Evolutionary conservation across 345 rosid genomes (phyloP), one percentile per base, ranked within the genome.

Genomic region (Hibiscus mutabilis): DNA sequence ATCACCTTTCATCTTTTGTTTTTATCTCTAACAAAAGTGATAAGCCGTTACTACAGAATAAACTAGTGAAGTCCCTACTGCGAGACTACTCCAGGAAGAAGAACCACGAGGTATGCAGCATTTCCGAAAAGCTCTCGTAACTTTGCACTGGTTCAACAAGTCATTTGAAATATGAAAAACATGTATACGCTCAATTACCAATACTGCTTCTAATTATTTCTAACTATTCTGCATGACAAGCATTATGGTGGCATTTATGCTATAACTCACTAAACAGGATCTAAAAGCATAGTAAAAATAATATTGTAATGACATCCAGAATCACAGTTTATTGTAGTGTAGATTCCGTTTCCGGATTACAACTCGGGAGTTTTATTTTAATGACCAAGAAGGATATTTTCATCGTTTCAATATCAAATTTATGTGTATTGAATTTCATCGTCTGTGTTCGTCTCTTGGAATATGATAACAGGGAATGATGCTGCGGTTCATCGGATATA

Each of bases 51-150:
- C 72, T 87, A 68, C 83, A 83, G 66, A 87, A 85, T 60, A 91
- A 87, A 82, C 83, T 91, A 10, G 88, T 74, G 0, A 88, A 83
- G 73, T 81, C 92, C 69, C 85, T 93, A 42, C 68, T 89, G 75
- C 86, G 96, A 70, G 92, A 91, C 77, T 86, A 82, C 75, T 87
- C 91, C 0, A 79, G 81, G 73, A 86, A 84, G 87, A 82, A 62
- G 33, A 76, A 35, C 22, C 91, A 85, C 0, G 82, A 88, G 98
- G 98, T 94, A 86, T 61, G 44, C 66, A 61, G 24, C 16, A 31
- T 3, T 33, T 31, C 4, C 0, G 1, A 8, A n/a, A 33, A 16
- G 22, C 18, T 31, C 14, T n/a, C 44, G 2, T 33, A n/a, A 35
- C 22, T 9, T 16, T 18, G 15, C 24, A 16, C 9, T 16, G 25